Percentiles rank a stretch among this genome's conserved stretches.
Conservation (phyloP, 2,329 filamentous ascomycete species). For the Helotiales sp. region DNA sequence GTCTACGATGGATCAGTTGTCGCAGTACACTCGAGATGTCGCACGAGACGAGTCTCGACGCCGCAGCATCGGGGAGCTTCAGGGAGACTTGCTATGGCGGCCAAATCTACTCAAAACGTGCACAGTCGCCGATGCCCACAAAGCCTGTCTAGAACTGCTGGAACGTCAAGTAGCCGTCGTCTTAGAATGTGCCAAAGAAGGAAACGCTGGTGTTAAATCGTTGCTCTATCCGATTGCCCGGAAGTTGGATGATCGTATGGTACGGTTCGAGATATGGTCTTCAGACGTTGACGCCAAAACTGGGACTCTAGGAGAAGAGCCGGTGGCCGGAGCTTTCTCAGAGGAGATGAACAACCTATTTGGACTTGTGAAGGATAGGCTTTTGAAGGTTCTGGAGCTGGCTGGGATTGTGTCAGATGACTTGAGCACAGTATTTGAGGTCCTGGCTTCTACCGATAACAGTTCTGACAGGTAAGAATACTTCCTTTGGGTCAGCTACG, state of each 20-base stretch:
- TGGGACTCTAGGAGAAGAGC: slow-evolving; percentile 1
- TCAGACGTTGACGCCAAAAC: slow-evolving; percentile 8
- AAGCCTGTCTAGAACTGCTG: slow-evolving; percentile 4
- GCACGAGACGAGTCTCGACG: slow-evolving; percentile 7
- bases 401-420: slow-evolving; percentile 10
- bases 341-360: slow-evolving; percentile 4
- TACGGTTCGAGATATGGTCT: slow-evolving; percentile 3
- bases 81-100: slow-evolving; percentile 5
- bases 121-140: slow-evolving; percentile 6
- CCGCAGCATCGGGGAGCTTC: slow-evolving; percentile 6
- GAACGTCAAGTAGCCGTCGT: slow-evolving; percentile 8
- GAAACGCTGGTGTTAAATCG: background rate
- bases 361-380: slow-evolving; percentile 1
- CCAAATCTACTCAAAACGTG: slow-evolving; percentile 6
- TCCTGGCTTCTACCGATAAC: slow-evolving; percentile 6
- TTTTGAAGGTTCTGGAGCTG: slow-evolving; percentile 4
- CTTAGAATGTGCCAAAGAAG: slow-evolving; percentile 3
- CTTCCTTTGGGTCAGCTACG: background rate
- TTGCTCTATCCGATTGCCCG: background rate
- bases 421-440: slow-evolving; percentile 2
- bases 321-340: background rate
- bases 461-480: background rate
- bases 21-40: slow-evolving; percentile 8
- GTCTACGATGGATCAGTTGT: slow-evolving; percentile 3
- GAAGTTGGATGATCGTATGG: slow-evolving; percentile 4